Evolutionary conservation across 2,329 filamentous ascomycete species (phyloP).

Genomic region (Stromatinia cepivora): DNA sequence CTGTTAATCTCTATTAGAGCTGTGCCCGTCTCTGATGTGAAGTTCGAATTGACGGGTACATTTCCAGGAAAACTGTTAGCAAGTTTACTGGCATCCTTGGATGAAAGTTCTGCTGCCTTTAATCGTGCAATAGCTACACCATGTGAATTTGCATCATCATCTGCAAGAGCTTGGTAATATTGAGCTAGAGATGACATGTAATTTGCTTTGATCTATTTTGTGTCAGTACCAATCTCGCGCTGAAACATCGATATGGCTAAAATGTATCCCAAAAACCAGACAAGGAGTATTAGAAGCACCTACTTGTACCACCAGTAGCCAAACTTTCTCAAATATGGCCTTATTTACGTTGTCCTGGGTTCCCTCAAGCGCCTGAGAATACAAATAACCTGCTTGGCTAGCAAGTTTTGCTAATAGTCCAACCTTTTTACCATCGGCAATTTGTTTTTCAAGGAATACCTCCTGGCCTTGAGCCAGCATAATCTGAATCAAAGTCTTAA

Average conservation of each 20-base stretch:
- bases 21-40: slow-evolving; percentile 74
- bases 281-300: slow-evolving; percentile 30
- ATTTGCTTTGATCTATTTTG: slow-evolving; percentile 67
- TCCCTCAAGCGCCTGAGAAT: slow-evolving; percentile 83
- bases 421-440: slow-evolving; percentile 88
- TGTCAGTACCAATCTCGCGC: slow-evolving; percentile 24
- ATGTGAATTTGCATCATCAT: slow-evolving; percentile 85
- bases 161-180: slow-evolving; percentile 89
- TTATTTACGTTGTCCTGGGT: slow-evolving; percentile 90
- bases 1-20: slow-evolving; percentile 79
- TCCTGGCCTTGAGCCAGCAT: slow-evolving; percentile 97
- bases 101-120: slow-evolving; percentile 74
- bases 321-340: slow-evolving; percentile 91
- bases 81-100: slow-evolving; percentile 73
- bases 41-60: slow-evolving; percentile 77
- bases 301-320: slow-evolving; percentile 80
- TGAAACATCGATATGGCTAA: neutral
- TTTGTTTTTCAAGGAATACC: slow-evolving; percentile 95
- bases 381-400: slow-evolving; percentile 85
- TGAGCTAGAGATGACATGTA: slow-evolving; percentile 85
- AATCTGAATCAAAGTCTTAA: slow-evolving; percentile 89
- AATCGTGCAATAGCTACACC: slow-evolving; percentile 82
- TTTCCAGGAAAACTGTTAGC: slow-evolving; percentile 79
- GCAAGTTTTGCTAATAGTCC: slow-evolving; percentile 90
- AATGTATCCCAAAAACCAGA: neutral